phyloP scores from a whole-genome alignment of 2,329 filamentous ascomycete species.

The Saccharata proteae region DNA sequence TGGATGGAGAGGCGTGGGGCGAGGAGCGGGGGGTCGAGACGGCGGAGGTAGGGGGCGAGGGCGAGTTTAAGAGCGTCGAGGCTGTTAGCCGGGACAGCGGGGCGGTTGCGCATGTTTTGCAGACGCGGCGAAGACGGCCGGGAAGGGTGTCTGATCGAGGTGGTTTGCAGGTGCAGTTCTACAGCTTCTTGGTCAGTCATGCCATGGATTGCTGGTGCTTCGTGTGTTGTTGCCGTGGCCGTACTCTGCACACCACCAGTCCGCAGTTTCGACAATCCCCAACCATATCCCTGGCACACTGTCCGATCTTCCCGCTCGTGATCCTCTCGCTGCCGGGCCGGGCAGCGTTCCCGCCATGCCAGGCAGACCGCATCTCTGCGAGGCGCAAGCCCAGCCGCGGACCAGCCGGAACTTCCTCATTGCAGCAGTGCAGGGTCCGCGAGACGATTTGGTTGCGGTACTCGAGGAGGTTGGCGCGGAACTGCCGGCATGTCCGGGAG shows the following conservation, averaged over 20 bases:
- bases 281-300: constrained; percentile 82
- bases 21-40: constrained; percentile 5
- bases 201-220: neutral
- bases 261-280: constrained; percentile 68
- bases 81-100: constrained; percentile 50
- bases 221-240: constrained; percentile 17
- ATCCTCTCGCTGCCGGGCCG: constrained; percentile 24
- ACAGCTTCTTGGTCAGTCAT: constrained; percentile 10
- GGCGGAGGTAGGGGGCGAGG: constrained; percentile 11
- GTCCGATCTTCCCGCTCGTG: constrained; percentile 56
- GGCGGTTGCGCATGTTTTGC: constrained; percentile 59
- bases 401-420: constrained; percentile 40
- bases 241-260: constrained; percentile 69
- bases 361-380: constrained; percentile 1
- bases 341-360: neutral
- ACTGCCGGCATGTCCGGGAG: constrained; percentile 67
- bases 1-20: constrained; percentile 13
- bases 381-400: too few species aligned
- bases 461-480: constrained; percentile 66
- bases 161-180: constrained; percentile 87
- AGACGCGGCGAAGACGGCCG: constrained; percentile 70
- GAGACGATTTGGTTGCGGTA: constrained; percentile 62
- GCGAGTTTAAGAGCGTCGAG: constrained; percentile 11
- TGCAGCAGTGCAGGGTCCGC: constrained; percentile 67
- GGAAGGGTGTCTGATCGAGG: constrained; percentile 55